These are phyloP conservation scores for Gynochthodes officinalis DNA, from an alignment of 257 asterid species.

Conservation along the genomic window DNA sequence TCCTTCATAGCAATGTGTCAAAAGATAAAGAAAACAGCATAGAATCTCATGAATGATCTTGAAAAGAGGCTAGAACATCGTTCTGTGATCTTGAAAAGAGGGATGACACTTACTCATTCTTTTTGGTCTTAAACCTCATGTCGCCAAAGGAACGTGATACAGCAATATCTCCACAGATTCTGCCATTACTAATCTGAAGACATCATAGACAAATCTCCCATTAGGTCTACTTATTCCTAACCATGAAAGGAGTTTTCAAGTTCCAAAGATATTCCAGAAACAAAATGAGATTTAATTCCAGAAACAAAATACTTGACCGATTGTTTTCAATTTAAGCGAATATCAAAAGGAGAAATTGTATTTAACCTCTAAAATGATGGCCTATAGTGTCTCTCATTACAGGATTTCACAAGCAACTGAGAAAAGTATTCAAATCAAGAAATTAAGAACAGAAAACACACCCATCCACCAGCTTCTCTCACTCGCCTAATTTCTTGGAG, in stretches of 20 bases:
- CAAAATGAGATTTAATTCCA: background rate
- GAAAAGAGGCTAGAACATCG: background rate
- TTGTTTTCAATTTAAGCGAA: background rate
- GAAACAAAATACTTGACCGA: background rate
- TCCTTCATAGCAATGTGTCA: constrained; percentile 37
- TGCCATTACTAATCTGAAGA: constrained; percentile 72
- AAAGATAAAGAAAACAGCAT: background rate
- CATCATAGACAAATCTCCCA: constrained; percentile 3
- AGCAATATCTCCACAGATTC: constrained; percentile 92
- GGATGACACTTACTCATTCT: constrained; percentile 51
- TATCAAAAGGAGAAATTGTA: background rate
- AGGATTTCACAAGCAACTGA: background rate
- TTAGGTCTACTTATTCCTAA: background rate
- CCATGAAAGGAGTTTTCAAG: background rate
- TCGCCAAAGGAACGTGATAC: constrained; percentile 99
- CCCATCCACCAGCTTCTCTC: constrained; percentile 96
- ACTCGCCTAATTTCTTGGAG: constrained; percentile 80
- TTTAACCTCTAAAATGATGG: background rate
- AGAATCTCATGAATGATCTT: background rate
- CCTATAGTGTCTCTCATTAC: background rate
- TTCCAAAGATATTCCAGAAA: background rate
- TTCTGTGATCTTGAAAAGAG: constrained; percentile 1
- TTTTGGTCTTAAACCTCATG: constrained; percentile 77
- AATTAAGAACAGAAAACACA: constrained; percentile 35
- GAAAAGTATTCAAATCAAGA: background rate